phyloP scores from a whole-genome alignment of 139 green algal species.

The Asterochloris erici region DNA sequence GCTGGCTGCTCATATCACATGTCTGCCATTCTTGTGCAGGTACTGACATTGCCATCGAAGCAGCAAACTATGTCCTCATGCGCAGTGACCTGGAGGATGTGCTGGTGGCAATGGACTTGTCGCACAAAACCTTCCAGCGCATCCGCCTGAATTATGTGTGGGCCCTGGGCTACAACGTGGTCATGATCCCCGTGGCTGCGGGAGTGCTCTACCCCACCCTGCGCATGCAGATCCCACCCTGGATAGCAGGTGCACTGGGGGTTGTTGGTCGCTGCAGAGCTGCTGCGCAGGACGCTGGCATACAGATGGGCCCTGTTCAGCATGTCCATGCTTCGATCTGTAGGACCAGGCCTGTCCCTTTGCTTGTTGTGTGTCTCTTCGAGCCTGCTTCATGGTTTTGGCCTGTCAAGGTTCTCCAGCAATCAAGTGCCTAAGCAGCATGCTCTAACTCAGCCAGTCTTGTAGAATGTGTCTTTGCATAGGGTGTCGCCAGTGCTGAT shows the following conservation, averaged over 20 bases:
- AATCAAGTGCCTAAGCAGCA: too few species aligned
- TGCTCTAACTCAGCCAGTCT: too few species aligned
- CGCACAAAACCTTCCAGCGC: conserved; percentile 71
- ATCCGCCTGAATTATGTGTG: conserved; percentile 93
- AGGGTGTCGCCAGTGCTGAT: too few species aligned
- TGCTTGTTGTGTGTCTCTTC: not conserved
- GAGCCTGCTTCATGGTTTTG: too few species aligned
- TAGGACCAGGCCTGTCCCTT: not conserved
- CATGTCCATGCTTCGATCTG: too few species aligned
- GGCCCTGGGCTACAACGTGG: conserved; percentile 93
- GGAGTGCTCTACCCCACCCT: conserved; percentile 66
- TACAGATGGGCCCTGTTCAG: not conserved
- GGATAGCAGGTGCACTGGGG: conserved; percentile 65
- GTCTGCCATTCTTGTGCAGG: not conserved
- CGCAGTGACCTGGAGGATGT: conserved; percentile 84
- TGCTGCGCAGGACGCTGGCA: not conserved
- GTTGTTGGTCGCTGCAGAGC: too few species aligned
- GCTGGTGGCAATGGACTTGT: conserved; percentile 85
- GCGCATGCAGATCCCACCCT: conserved; percentile 79
- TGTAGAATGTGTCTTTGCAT: too few species aligned
- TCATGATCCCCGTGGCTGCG: conserved; percentile 82
- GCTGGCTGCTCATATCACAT: not conserved
- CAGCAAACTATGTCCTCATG: conserved; percentile 95
- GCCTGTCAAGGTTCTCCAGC: too few species aligned
- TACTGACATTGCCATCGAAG: conserved; percentile 59